Conservation (phyloP, 345 rosid species). For the Corchorus capsularis region DNA sequence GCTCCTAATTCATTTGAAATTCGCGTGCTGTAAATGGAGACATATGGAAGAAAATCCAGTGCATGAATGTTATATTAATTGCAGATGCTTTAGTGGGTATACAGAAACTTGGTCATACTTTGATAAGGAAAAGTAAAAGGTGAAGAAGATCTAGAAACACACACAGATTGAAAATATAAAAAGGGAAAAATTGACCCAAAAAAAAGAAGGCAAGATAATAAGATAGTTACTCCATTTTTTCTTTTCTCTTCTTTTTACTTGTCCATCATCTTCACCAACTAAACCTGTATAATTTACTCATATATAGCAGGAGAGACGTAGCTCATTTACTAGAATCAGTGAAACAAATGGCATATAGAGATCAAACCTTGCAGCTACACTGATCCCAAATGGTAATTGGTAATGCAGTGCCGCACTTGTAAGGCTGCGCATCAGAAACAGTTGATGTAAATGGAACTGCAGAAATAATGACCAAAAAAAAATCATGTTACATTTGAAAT, state of each 20-base stretch:
- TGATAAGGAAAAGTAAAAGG: too few species aligned
- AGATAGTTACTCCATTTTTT: too few species aligned
- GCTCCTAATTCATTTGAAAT: conserved; percentile 48
- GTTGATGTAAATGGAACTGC: not conserved
- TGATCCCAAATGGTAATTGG: conserved; percentile 36
- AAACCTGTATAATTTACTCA: not conserved
- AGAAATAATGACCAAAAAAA: too few species aligned
- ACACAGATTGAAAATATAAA: not conserved
- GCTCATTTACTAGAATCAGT: not conserved
- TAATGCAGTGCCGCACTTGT: conserved; percentile 33
- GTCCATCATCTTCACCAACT: not conserved
- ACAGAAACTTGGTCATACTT: not conserved
- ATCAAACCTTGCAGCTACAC: conserved; percentile 34
- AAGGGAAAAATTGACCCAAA: too few species aligned
- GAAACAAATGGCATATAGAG: not conserved
- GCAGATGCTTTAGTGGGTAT: too few species aligned
- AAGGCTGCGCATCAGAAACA: conserved; percentile 27
- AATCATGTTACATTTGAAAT: not conserved
- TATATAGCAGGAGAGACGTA: not conserved
- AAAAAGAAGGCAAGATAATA: too few species aligned
- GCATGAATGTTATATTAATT: not conserved
- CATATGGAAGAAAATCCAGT: not conserved
- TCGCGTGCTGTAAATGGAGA: conserved; percentile 35
- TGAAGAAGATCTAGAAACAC: too few species aligned
- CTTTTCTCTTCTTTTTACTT: not conserved